Evolutionary conservation across 495 filamentous ascomycete species (phyloP).

Genomic region (Penicillium taxi): DNA sequence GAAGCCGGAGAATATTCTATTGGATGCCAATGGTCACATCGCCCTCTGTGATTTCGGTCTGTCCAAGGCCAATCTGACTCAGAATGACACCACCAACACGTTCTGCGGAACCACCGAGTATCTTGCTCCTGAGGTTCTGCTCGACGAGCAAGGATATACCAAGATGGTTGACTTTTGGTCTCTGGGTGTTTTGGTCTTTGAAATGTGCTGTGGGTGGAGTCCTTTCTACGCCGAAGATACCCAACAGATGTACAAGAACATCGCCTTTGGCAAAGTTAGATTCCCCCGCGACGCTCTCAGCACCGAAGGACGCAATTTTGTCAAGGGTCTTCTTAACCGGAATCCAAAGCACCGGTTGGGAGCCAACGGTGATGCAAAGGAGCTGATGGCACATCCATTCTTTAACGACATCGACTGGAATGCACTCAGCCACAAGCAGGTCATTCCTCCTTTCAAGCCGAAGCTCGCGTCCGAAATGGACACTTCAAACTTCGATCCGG

Average conservation of each 20-base stretch:
- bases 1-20: slow-evolving; percentile 78
- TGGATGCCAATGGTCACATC: slow-evolving; percentile 80
- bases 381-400: slow-evolving; percentile 90
- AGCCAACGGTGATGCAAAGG: slow-evolving; percentile 83
- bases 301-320: slow-evolving; percentile 90
- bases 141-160: slow-evolving; percentile 96
- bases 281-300: slow-evolving; percentile 93
- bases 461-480: slow-evolving; percentile 91
- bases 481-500: slow-evolving; percentile 96
- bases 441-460: slow-evolving; percentile 97
- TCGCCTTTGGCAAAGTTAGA: slow-evolving; percentile 94
- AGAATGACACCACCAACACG: slow-evolving; percentile 96
- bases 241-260: slow-evolving; percentile 99
- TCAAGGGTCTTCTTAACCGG: slow-evolving; percentile 93
- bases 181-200: slow-evolving; percentile 91
- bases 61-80: slow-evolving; percentile 92
- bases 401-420: slow-evolving; percentile 93
- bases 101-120: slow-evolving; percentile 99
- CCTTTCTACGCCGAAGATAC: slow-evolving; percentile 99
- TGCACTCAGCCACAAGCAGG: slow-evolving; percentile 73
- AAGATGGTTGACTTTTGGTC: slow-evolving; percentile 99
- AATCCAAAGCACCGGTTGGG: slow-evolving; percentile 95
- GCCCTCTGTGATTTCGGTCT: slow-evolving; percentile 85
- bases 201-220: slow-evolving; percentile 99
- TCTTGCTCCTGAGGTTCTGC: slow-evolving; percentile 85